Evolutionary conservation across 495 filamentous ascomycete genomes (phyloP), one percentile per base, ranked within the genome.

Genomic region (Annulohypoxylon maeteangense): DNA sequence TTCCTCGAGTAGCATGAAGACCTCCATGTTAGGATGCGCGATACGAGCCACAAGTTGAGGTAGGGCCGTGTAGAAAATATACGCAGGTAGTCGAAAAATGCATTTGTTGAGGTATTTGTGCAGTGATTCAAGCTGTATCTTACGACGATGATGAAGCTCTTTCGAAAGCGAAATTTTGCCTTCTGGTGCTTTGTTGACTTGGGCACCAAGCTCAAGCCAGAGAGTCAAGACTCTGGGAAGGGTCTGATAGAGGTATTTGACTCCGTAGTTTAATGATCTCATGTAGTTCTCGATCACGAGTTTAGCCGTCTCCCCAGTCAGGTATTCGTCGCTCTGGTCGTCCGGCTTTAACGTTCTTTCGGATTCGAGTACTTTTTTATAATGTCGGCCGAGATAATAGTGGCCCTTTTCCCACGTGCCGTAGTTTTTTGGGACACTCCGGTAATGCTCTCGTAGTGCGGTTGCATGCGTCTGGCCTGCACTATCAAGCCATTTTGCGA

Each of bases 351-450:
- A 87, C 7, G 85, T 83, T 76, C 92, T 95, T 75, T 98, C 93
- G 0, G 92, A 91, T 71, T 98, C 94, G 18, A 97, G 84, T 14
- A 98, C 86, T 76, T 98, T 99, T 76, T 97, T 97, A 84, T 98
- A 99, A 79, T 98, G 92, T 62, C 94, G 95, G 11, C 95, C 95
- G 16, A 99, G 86, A 79, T 98, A 97, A 78, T 98, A 98, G 77
- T 97, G 92, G 0, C 92, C 94, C 80, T 97, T 97, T 73, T 99
- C 96, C 94, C 94, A 99, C 67, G 88, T 90, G 0, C 80, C 73
- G 70, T 85, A 83, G 7, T 84, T 82, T 70, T 82, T 86, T 16
- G 87, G 82, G 7, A 93, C 94, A 64, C 90, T 84, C 42, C 90
- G 89, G 77, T 97, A 98, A 76, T 92, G 88, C 16, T 88, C 84